A percentile compares a stretch with the other conserved stretches of the same genome.
These are phyloP conservation scores for Calendula officinalis DNA, from an alignment of 129 eudicot genomes.

Conservation along the genomic window DNA sequence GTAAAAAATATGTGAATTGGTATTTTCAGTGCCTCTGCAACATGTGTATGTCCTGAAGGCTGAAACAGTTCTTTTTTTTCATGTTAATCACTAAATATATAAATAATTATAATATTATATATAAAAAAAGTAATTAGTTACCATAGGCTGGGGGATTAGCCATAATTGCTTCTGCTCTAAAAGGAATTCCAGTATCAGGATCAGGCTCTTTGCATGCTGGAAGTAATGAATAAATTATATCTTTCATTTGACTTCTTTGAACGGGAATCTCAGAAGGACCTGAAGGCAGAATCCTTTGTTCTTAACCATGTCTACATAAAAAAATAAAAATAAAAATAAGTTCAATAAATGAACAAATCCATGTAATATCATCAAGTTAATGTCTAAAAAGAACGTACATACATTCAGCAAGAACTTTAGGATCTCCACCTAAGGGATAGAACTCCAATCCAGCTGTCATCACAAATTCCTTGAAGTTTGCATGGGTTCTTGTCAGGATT, in stretches of 20 bases:
- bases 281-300: slow-evolving; percentile 98
- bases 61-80: slow-evolving; percentile 33
- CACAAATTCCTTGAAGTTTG: no score
- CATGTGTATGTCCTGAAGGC: slow-evolving; percentile 99
- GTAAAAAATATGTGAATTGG: slow-evolving; percentile 95
- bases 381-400: slow-evolving; percentile 34
- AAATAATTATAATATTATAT: background rate
- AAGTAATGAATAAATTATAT: slow-evolving; percentile 73
- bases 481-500: no score
- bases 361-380: slow-evolving; percentile 6
- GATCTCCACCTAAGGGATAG: slow-evolving; percentile 99
- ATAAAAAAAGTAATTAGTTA: slow-evolving; percentile 28
- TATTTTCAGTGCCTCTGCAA: slow-evolving; percentile 88
- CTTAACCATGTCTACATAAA: slow-evolving; percentile 85
- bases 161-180: slow-evolving; percentile 92
- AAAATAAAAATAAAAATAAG: slow-evolving; percentile 3
- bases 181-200: slow-evolving; percentile 75
- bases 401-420: slow-evolving; percentile 97
- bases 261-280: slow-evolving; percentile 97
- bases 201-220: slow-evolving; percentile 98
- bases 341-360: background rate
- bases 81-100: slow-evolving; percentile 1
- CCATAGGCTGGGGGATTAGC: slow-evolving; percentile 99
- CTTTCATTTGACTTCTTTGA: slow-evolving; percentile 92
- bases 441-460: no score